Conservation (phyloP, 2,329 filamentous ascomycete genomes). For the Magnaporthiopsis incrustans region DNA sequence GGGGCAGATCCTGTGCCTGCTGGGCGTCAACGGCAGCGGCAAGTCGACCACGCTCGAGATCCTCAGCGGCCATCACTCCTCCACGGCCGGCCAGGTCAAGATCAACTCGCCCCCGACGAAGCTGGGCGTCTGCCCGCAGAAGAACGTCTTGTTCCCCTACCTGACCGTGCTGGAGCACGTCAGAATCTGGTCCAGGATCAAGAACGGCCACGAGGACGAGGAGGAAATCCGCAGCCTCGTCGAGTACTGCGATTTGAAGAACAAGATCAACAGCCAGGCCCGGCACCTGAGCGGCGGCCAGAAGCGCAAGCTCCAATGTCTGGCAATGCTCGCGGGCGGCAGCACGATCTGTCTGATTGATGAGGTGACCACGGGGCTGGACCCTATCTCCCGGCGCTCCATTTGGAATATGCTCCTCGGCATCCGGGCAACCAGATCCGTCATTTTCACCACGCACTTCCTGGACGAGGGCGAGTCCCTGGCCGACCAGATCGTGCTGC, state of each 20-base stretch:
- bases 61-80: conserved; percentile 72
- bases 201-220: conserved; percentile 50
- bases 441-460: conserved; percentile 88
- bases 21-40: conserved; percentile 87
- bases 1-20: conserved; percentile 77
- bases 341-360: conserved; percentile 84
- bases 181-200: conserved; percentile 73
- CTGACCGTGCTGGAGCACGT: conserved; percentile 82
- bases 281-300: conserved; percentile 83
- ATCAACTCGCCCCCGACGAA: conserved; percentile 66
- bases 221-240: conserved; percentile 57
- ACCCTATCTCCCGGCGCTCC: conserved; percentile 77
- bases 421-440: conserved; percentile 72
- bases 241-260: conserved; percentile 61
- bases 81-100: conserved; percentile 68
- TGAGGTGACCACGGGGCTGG: conserved; percentile 81
- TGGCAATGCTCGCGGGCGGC: conserved; percentile 75
- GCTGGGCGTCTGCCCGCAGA: conserved; percentile 81
- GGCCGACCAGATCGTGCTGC: conserved; percentile 79
- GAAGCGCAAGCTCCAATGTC: conserved; percentile 75
- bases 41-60: conserved; percentile 87
- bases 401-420: conserved; percentile 90
- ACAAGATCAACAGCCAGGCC: conserved; percentile 64
- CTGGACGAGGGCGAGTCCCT: conserved; percentile 87
- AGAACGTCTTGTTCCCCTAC: conserved; percentile 89